phyloP scores from a whole-genome alignment of 352 stramenopile genomes.

The Pythium aristosporum region DNA sequence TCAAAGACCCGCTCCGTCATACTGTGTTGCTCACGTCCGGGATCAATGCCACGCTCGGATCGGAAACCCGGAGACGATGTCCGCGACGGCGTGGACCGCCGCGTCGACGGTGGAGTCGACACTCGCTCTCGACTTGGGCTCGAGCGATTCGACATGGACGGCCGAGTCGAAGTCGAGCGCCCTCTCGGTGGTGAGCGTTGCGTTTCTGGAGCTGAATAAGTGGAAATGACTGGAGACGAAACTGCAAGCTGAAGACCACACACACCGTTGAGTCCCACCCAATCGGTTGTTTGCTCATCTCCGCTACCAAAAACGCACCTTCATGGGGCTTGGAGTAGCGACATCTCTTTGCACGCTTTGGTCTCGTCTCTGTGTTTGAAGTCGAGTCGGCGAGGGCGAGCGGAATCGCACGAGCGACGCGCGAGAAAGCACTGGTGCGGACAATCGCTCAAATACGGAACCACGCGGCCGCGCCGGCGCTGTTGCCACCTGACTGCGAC shows the following conservation, averaged over 20 bases:
- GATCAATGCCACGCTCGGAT: neutral
- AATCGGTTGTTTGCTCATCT: neutral
- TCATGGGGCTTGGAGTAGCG: neutral
- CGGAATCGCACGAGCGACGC: constrained; percentile 21
- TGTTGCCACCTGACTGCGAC: neutral
- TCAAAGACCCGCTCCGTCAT: constrained; percentile 50
- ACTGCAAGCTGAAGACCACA: constrained; percentile 1
- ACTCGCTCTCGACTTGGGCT: constrained; percentile 8
- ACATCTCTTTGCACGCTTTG: neutral
- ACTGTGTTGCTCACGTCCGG: constrained; percentile 26
- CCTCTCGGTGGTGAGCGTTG: neutral
- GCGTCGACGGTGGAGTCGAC: constrained; percentile 4
- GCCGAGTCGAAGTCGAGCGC: neutral
- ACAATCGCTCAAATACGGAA: constrained; percentile 50
- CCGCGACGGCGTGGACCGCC: constrained; percentile 4
- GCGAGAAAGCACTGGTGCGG: constrained; percentile 16
- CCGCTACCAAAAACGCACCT: neutral
- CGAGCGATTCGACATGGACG: neutral
- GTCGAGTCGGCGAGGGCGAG: constrained; percentile 13
- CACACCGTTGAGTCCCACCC: neutral
- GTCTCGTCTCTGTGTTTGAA: neutral
- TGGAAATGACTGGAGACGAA: constrained; percentile 2
- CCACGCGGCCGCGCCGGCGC: neutral
- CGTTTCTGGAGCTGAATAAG: neutral
- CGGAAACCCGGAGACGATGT: constrained; percentile 18